phyloP scores from a whole-genome alignment of 108 stramenopile genomes.

The Pinguiococcus pyrenoidosus region DNA sequence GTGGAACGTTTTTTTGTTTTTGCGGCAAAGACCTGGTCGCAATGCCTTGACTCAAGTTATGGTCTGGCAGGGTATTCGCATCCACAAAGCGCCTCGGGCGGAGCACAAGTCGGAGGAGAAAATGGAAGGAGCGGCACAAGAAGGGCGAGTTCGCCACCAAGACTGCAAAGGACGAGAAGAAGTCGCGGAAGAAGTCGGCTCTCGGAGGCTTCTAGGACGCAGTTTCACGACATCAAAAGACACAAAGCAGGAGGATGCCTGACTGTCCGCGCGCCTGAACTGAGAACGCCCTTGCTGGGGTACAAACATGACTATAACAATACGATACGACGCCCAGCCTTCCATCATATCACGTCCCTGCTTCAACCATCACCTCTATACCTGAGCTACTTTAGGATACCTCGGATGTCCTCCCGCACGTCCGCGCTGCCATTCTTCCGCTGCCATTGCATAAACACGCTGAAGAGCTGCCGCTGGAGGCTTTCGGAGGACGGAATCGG shows the following conservation, averaged over 20 bases:
- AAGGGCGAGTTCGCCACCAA: slow-evolving; percentile 63
- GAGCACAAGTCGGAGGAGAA: slow-evolving; percentile 66
- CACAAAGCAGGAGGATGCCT: background rate
- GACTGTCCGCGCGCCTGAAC: slow-evolving; percentile 4
- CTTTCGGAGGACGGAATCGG: no score
- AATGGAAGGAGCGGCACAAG: slow-evolving; percentile 78
- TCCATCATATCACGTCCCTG: no score
- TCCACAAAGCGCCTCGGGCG: slow-evolving; percentile 56
- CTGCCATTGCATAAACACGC: no score
- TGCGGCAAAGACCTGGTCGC: no score
- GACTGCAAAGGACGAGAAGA: background rate
- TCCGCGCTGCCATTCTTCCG: no score
- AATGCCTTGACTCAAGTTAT: slow-evolving; percentile 7
- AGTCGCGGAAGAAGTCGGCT: background rate
- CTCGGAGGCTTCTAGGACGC: background rate
- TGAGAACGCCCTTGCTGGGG: background rate
- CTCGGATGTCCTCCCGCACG: no score
- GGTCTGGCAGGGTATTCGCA: slow-evolving; percentile 4
- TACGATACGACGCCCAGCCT: no score
- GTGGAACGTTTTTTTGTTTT: slow-evolving; percentile 48
- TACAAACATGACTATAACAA: background rate
- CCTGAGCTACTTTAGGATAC: no score
- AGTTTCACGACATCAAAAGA: background rate
- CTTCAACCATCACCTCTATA: no score
- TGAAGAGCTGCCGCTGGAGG: no score